These are phyloP conservation scores for Buddleja alternifolia DNA, from an alignment of 257 asterid genomes.

Conservation along the genomic window DNA sequence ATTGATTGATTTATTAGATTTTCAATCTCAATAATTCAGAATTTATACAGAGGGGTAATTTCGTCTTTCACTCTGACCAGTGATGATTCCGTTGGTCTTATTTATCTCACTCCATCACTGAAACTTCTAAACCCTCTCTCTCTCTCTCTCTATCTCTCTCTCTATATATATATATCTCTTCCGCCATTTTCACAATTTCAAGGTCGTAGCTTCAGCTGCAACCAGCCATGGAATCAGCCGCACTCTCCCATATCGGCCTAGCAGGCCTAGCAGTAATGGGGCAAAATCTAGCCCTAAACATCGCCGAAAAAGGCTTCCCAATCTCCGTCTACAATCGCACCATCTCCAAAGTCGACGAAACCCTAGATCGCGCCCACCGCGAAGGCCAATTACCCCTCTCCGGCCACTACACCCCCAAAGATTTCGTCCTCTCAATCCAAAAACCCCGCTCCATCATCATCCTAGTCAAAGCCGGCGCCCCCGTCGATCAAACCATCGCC, in stretches of 20 bases:
- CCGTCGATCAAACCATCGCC: slow-evolving; percentile 90
- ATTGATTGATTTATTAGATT: too few species aligned
- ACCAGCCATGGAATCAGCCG: slow-evolving; percentile 46
- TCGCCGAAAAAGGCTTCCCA: slow-evolving; percentile 90
- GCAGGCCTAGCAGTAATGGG: slow-evolving; percentile 95
- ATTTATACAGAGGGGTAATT: slow-evolving; percentile 7
- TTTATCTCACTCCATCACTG: slow-evolving; percentile 5
- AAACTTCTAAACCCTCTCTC: not conserved
- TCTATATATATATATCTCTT: too few species aligned
- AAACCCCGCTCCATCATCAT: slow-evolving; percentile 82
- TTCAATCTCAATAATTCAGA: not conserved
- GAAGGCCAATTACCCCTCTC: slow-evolving; percentile 76
- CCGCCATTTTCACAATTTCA: not conserved
- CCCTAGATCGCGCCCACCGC: slow-evolving; percentile 75
- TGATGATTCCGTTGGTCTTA: not conserved
- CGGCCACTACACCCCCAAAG: slow-evolving; percentile 72
- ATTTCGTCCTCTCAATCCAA: slow-evolving; percentile 70
- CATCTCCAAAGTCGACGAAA: slow-evolving; percentile 77
- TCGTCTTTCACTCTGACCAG: slow-evolving; percentile 18
- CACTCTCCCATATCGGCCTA: slow-evolving; percentile 73
- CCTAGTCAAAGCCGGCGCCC: slow-evolving; percentile 89
- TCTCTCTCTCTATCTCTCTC: not conserved
- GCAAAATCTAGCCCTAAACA: slow-evolving; percentile 83
- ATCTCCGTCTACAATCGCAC: slow-evolving; percentile 88
- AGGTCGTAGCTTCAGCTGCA: not conserved